Percentiles rank a stretch among this genome's conserved stretches.
Conservation (phyloP, 805 yeast species). For the Lachancea thermotolerans region DNA sequence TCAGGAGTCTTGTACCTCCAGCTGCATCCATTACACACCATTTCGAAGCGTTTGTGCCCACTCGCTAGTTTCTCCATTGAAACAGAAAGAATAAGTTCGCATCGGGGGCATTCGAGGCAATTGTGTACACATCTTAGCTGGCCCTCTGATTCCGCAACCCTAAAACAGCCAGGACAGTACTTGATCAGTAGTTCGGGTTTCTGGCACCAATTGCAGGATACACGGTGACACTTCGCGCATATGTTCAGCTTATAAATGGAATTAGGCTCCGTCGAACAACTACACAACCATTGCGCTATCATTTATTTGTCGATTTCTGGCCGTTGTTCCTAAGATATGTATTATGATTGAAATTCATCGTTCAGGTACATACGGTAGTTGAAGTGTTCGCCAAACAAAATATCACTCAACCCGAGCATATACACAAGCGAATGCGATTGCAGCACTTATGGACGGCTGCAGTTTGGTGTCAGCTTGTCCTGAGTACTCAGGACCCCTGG, state of each 20-base stretch:
- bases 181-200: constrained; percentile 7
- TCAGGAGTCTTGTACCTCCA: constrained; percentile 7
- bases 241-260: constrained; percentile 5
- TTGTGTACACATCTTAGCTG: constrained; percentile 3
- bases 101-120: constrained; percentile 10
- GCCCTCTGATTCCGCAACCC: neutral
- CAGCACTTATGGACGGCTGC: neutral
- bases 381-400: too few species aligned
- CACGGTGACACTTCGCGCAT: constrained; percentile 6
- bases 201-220: constrained; percentile 9
- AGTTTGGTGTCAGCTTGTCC: neutral
- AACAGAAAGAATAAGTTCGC: constrained; percentile 3
- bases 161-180: constrained; percentile 9
- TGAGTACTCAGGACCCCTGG: constrained; percentile 2
- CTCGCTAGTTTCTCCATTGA: neutral
- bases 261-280: constrained; percentile 1
- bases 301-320: neutral
- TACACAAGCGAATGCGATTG: neutral
- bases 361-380: neutral
- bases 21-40: constrained; percentile 9
- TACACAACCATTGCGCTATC: constrained; percentile 3
- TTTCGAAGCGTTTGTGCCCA: neutral
- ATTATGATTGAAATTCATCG: neutral
- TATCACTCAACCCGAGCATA: too few species aligned
- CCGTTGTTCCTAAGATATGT: neutral